Conservation (phyloP, 805 yeast species). For the Lachancea thermotolerans region DNA sequence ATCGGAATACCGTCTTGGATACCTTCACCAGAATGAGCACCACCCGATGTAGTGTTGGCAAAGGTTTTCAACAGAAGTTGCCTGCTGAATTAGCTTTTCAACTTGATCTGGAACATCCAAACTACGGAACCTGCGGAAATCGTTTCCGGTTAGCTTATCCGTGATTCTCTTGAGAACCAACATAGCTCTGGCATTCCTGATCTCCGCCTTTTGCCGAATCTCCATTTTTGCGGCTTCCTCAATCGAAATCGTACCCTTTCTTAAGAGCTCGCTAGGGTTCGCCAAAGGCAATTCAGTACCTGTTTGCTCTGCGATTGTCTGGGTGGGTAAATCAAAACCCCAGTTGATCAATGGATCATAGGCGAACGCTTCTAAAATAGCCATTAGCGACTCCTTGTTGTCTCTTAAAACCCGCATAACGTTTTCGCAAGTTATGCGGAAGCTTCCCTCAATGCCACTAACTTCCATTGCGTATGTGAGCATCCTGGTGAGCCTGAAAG, state of each 20-base stretch:
- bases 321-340: constrained; percentile 93
- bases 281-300: constrained; percentile 62
- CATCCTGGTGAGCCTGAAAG: constrained; percentile 95
- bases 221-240: constrained; percentile 68
- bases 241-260: constrained; percentile 69
- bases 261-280: constrained; percentile 62
- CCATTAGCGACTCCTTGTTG: constrained; percentile 94
- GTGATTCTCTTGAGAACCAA: constrained; percentile 84
- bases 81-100: constrained; percentile 88
- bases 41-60: constrained; percentile 98
- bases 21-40: constrained; percentile 53
- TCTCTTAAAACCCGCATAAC: constrained; percentile 93
- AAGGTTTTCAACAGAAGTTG: constrained; percentile 90
- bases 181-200: constrained; percentile 84
- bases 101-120: constrained; percentile 85
- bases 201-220: constrained; percentile 59
- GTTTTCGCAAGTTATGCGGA: constrained; percentile 92
- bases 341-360: constrained; percentile 97
- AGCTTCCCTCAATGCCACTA: constrained; percentile 96
- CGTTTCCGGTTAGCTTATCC: constrained; percentile 90
- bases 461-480: constrained; percentile 98
- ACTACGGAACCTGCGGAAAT: constrained; percentile 64
- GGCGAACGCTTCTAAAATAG: constrained; percentile 95
- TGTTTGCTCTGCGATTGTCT: constrained; percentile 66
- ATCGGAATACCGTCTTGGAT: too few relatives aligned